Evolutionary conservation across 2,329 filamentous ascomycete genomes (phyloP).

Genomic region (Sordariomycetes sp.): DNA sequence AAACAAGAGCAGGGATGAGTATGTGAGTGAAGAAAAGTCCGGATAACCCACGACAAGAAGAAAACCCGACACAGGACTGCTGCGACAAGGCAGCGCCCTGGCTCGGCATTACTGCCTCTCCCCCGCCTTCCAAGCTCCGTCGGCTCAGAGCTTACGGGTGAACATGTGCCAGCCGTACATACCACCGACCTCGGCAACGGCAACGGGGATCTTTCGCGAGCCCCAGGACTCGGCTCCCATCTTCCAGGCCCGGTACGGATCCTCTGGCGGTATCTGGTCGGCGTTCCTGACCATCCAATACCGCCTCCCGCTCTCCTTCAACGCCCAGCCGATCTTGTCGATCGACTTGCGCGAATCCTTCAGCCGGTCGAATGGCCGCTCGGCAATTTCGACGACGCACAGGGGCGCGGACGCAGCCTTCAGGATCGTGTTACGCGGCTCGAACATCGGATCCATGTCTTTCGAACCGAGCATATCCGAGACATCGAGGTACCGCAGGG

Average conservation of each 20-base stretch:
- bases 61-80: slow-evolving; percentile 4
- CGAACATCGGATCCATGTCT: slow-evolving; percentile 42
- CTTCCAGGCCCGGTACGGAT: slow-evolving; percentile 61
- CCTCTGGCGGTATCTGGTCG: slow-evolving; percentile 17
- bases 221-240: slow-evolving; percentile 79
- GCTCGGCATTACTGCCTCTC: not conserved
- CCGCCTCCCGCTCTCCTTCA: slow-evolving; percentile 56
- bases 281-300: slow-evolving; percentile 51
- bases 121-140: not conserved
- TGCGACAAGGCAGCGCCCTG: not conserved
- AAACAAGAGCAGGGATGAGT: not conserved
- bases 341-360: slow-evolving; percentile 53
- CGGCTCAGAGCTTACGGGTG: slow-evolving; percentile 39
- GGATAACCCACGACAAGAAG: slow-evolving; percentile 1
- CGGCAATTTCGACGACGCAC: slow-evolving; percentile 64
- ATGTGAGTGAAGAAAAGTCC: not conserved
- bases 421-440: slow-evolving; percentile 43
- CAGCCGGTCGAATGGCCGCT: slow-evolving; percentile 55
- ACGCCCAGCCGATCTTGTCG: slow-evolving; percentile 55
- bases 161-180: slow-evolving; percentile 75
- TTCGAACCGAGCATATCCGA: slow-evolving; percentile 37
- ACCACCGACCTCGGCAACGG: slow-evolving; percentile 80
- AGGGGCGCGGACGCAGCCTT: slow-evolving; percentile 53
- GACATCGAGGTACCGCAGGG: slow-evolving; percentile 66
- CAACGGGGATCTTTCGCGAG: slow-evolving; percentile 86